These are phyloP conservation scores for Marsdenia floribunda DNA, from an alignment of 257 asterid genomes.

Conservation along the genomic window DNA sequence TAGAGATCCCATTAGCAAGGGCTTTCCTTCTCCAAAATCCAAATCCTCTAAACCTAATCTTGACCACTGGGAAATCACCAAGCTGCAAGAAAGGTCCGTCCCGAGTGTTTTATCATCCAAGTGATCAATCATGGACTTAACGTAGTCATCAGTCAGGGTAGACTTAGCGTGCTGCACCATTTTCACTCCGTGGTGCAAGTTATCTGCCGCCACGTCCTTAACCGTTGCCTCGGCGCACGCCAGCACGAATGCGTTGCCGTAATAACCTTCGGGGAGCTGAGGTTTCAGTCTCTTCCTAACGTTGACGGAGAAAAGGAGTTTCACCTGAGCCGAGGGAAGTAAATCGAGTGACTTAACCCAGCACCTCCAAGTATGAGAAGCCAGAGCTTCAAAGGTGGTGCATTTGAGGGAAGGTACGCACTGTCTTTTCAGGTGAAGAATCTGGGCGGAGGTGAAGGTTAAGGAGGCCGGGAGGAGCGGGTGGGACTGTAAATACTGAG, in stretches of 20 bases:
- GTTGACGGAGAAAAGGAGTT: slow-evolving; percentile 56
- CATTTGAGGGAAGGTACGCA: slow-evolving; percentile 59
- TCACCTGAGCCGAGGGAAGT: slow-evolving; percentile 31
- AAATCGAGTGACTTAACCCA: slow-evolving; percentile 60
- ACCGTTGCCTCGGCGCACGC: slow-evolving; percentile 63
- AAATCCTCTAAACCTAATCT: slow-evolving; percentile 68
- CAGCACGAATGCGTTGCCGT: slow-evolving; percentile 72
- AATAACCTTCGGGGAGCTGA: slow-evolving; percentile 50
- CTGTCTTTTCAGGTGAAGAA: slow-evolving; percentile 55
- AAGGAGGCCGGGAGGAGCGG: slow-evolving; percentile 52
- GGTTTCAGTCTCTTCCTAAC: slow-evolving; percentile 32
- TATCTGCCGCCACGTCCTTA: slow-evolving; percentile 31
- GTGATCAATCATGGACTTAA: slow-evolving; percentile 49
- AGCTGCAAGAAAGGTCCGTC: slow-evolving; percentile 45
- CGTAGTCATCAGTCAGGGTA: slow-evolving; percentile 25
- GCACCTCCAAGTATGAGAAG: slow-evolving; percentile 80
- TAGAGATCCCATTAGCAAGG: slow-evolving; percentile 68
- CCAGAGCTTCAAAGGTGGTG: slow-evolving; percentile 66
- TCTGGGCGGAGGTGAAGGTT: slow-evolving; percentile 47
- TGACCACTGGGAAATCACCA: slow-evolving; percentile 85
- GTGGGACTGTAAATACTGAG: slow-evolving; percentile 46
- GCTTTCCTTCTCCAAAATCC: slow-evolving; percentile 75
- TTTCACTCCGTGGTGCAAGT: slow-evolving; percentile 45
- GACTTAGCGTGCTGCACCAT: slow-evolving; percentile 61
- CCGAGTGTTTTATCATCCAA: slow-evolving; percentile 36